phyloP scores from a whole-genome alignment of 2,329 filamentous ascomycete genomes.

The Neonectria hederae region DNA sequence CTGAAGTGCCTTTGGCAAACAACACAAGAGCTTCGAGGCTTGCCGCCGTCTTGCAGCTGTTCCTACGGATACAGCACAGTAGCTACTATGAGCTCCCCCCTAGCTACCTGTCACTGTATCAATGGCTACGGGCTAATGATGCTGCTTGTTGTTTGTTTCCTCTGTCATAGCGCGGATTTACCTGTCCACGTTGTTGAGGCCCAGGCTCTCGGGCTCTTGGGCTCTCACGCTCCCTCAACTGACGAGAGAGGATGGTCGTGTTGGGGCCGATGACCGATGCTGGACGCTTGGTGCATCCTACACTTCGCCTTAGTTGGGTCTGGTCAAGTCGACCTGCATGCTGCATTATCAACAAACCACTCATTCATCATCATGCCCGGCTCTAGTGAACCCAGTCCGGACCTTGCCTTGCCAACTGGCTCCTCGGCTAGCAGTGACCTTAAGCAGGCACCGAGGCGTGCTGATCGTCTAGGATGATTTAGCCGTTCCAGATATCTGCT shows the following conservation, averaged over 20 bases:
- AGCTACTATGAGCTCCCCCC: constrained; percentile 23
- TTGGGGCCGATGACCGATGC: constrained; percentile 18
- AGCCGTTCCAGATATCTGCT: background rate
- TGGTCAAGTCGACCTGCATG: constrained; percentile 28
- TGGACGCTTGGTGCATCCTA: constrained; percentile 24
- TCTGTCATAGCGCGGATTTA: constrained; percentile 28
- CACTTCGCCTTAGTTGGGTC: constrained; percentile 12
- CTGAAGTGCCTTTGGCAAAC: constrained; percentile 30
- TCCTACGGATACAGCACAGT: constrained; percentile 4
- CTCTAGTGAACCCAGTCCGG: constrained; percentile 15
- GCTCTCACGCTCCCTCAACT: constrained; percentile 10
- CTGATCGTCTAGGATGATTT: constrained; percentile 5
- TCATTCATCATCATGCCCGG: constrained; percentile 21
- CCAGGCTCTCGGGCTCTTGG: constrained; percentile 17
- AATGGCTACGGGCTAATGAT: constrained; percentile 31
- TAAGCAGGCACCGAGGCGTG: background rate
- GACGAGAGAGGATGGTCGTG: background rate
- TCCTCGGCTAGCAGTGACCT: constrained; percentile 8
- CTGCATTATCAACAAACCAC: constrained; percentile 31
- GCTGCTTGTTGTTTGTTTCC: constrained; percentile 23
- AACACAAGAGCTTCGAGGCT: constrained; percentile 25
- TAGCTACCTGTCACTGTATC: constrained; percentile 20
- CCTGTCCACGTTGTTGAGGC: constrained; percentile 29
- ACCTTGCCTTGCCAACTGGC: constrained; percentile 32
- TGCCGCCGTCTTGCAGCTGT: constrained; percentile 18